Base-by-base conservation (phyloP, 1,139 yeast species). In the Blastobotrys ciferrii region DNA sequence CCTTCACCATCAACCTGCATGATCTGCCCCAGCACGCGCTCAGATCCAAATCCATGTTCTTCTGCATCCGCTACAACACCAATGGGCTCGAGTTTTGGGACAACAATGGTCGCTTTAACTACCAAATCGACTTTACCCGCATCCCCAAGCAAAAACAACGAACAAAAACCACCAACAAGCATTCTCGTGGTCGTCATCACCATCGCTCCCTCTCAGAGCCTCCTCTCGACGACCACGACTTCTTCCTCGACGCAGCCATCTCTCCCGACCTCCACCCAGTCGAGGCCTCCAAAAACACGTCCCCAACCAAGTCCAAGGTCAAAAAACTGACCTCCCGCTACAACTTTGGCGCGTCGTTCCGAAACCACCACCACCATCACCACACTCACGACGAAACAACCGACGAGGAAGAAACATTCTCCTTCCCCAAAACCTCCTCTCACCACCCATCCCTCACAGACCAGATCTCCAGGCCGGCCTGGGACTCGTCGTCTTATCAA, bases 61-160 rank as follows among this genome's bases (percentile, higher is more conserved):
- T 86, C 58, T 87, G 95, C 60, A 75, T 87, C 36, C 75, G 80
- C 49, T 87, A 81, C 62, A 63, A 61, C 42, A 65, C 79, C 23
- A 69, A 70, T 28, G 73, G 73, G 20, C 63, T 66, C 28, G 91
- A 83, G 57, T 78, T 62, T 61, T 88, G 96, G 95, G 96, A 87
- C 66, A 87, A 86, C 68, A 87, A 88, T 65, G 55, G 67, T 35
- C 63, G 62, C 43, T 65, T 68, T 46, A 87, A 87, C 66, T 87
- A 84, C 66, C 73, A 72, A 44, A 72, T 87, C 23, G 68, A 69
- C 46, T 70, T 84, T 49, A 68, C 49, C 20, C 54, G 57, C 12
- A 58, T 52, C 17, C 47, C 47, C 42, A 45, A 47, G 49, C 42
- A 23, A n/a, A 28, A 17, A 14, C 18, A 18, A 19, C 33, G 32